phyloP scores from a whole-genome alignment of 805 yeast genomes.

The Candida rishiriensis region DNA sequence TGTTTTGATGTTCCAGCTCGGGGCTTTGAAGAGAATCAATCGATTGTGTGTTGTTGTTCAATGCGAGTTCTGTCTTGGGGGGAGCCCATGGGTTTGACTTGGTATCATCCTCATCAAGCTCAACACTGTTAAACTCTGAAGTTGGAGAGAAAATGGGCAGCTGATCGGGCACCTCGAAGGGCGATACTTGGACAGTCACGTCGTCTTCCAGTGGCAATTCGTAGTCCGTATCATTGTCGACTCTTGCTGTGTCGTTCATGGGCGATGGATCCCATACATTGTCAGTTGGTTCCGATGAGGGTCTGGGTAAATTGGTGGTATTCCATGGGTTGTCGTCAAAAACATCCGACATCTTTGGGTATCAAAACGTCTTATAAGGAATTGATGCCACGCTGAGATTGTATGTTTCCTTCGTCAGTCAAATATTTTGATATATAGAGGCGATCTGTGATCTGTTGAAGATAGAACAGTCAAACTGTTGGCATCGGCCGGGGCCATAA shows the following conservation, averaged over 20 bases:
- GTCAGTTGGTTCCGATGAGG: not conserved
- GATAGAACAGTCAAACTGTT: too few species aligned
- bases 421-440: too few species aligned
- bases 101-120: not conserved
- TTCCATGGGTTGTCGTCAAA: slow-evolving; percentile 12
- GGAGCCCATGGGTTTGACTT: not conserved
- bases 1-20: too few species aligned
- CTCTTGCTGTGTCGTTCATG: not conserved
- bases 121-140: not conserved
- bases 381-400: too few species aligned
- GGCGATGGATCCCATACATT: not conserved
- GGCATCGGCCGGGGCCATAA: too few species aligned
- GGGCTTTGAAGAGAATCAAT: not conserved
- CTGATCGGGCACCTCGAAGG: not conserved
- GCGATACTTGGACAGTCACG: too few species aligned
- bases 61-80: not conserved
- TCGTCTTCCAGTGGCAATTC: too few species aligned
- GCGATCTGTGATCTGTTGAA: too few species aligned
- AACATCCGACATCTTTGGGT: slow-evolving; percentile 1
- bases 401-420: too few species aligned
- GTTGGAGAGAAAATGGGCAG: not conserved
- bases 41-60: not conserved
- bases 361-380: too few species aligned
- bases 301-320: not conserved
- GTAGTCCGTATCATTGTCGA: too few species aligned